Base-by-base conservation (phyloP, 768 basidiomycete species). In the Gautieria morchelliformis region DNA sequence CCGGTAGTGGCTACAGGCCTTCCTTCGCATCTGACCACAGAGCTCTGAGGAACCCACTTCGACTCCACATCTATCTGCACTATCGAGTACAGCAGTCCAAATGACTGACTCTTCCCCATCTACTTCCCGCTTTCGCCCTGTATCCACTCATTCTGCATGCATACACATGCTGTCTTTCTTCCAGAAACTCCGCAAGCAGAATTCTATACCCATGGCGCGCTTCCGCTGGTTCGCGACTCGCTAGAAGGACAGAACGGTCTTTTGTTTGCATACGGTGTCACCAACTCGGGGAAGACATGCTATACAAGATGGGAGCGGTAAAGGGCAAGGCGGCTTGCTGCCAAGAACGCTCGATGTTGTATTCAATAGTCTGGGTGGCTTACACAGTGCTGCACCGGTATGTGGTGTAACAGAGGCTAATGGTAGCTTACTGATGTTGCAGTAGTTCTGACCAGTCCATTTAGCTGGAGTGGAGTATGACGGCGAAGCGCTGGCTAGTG, bases 121-220 rank as follows among this genome's bases (percentile, higher is more conserved):
- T 6, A 73, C 78, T 55, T 66, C 75, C 56, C n/a, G n/a, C n/a
- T n/a, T n/a, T n/a, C n/a, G n/a, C n/a, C n/a, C n/a, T n/a, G n/a
- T n/a, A n/a, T n/a, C 75, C 78, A 47, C 80, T 77, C 65, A 80
- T 12, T 86, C 87, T 11, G 75, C 82, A 27, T 93, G n/a, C n/a
- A n/a, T n/a, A 92, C 68, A 89, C 79, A 1, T 93, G 93, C 70
- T 89, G 74, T 92, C 10, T 93, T 93, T 65, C 81, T 77, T 2
- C 78, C 84, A 1, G 74, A 78, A 87, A n/a, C 85, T 0, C 75
- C 75, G n/a, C n/a, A n/a, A n/a, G n/a, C n/a, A n/a, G n/a, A n/a
- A n/a, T n/a, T n/a, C n/a, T n/a, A n/a, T n/a, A 4, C 96, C 98
- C 67, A 83, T 59, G 95, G 93, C 0, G 92, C 94, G 0, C 79